A percentile compares a stretch with the other conserved stretches of the same genome.
These are phyloP conservation scores for Lentinula sp. DNA, from an alignment of 768 basidiomycete genomes.

Conservation along the genomic window DNA sequence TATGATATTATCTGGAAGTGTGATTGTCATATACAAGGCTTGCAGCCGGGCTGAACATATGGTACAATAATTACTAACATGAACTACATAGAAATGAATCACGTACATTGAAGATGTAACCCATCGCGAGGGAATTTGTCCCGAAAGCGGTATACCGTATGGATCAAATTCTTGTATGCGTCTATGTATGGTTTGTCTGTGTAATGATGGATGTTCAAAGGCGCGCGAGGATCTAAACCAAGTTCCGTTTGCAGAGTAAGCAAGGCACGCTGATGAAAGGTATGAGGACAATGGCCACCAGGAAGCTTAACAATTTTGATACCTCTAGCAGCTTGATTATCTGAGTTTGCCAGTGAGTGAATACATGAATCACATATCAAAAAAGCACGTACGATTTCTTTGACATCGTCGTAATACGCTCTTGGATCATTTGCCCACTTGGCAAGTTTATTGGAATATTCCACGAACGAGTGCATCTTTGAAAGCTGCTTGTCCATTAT, in stretches of 20 bases:
- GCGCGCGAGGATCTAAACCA: conserved; percentile 13
- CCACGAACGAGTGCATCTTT: background rate
- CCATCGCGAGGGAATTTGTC: background rate
- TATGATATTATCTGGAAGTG: background rate
- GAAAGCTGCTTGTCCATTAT: background rate
- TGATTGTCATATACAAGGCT: background rate
- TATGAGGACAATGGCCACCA: background rate
- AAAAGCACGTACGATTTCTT: conserved; percentile 36
- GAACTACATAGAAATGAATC: background rate
- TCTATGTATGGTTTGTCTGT: conserved; percentile 23
- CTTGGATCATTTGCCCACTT: conserved; percentile 21
- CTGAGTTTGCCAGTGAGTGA: conserved; percentile 20
- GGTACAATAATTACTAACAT: background rate
- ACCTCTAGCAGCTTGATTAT: conserved; percentile 47
- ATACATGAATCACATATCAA: background rate
- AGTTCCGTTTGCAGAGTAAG: conserved; percentile 25
- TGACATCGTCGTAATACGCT: conserved; percentile 47
- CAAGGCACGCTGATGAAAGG: conserved; percentile 27
- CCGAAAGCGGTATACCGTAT: conserved; percentile 15
- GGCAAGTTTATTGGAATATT: background rate
- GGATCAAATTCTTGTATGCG: conserved; percentile 27
- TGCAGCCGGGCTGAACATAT: background rate
- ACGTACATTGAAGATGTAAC: background rate
- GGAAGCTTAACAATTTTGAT: conserved; percentile 4
- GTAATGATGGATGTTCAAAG: conserved; percentile 25